Percentiles rank a stretch among this genome's conserved stretches.
Conservation (phyloP, 148 eudicot species). For the Rhododendron kiyosumense region DNA sequence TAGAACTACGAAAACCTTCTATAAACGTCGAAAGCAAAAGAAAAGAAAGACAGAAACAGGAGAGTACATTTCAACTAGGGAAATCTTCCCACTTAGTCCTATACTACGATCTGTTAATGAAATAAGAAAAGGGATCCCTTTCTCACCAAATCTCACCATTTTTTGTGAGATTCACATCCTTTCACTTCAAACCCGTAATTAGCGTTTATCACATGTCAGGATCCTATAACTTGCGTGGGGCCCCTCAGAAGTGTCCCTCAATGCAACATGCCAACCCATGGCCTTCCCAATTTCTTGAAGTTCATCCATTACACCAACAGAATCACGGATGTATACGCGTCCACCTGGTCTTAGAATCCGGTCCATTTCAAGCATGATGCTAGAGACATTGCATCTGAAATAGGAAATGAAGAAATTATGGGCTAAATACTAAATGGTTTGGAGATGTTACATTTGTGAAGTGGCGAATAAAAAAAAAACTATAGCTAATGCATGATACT, state of each 20-base stretch:
- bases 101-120: background rate
- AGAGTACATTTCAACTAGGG: background rate
- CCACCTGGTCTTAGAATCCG: conserved; percentile 95
- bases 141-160: no score
- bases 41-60: background rate
- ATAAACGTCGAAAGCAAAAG: background rate
- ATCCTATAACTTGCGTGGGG: conserved; percentile 86
- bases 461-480: background rate
- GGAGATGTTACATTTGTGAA: background rate
- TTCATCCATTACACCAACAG: conserved; percentile 63
- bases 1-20: background rate
- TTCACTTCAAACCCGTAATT: conserved; percentile 18
- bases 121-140: no score
- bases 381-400: conserved; percentile 77
- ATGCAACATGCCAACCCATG: conserved; percentile 73
- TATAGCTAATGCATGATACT: background rate
- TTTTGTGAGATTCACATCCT: background rate
- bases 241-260: conserved; percentile 92
- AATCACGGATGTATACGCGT: conserved; percentile 80
- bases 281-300: conserved; percentile 77
- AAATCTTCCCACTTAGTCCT: background rate
- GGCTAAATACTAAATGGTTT: background rate
- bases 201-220: conserved; percentile 60
- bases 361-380: conserved; percentile 97
- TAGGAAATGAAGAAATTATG: conserved; percentile 7